Evolutionary conservation across 305 asterid genomes (phyloP), one percentile per base, ranked within the genome.

Genomic region (Andrographis paniculata): DNA sequence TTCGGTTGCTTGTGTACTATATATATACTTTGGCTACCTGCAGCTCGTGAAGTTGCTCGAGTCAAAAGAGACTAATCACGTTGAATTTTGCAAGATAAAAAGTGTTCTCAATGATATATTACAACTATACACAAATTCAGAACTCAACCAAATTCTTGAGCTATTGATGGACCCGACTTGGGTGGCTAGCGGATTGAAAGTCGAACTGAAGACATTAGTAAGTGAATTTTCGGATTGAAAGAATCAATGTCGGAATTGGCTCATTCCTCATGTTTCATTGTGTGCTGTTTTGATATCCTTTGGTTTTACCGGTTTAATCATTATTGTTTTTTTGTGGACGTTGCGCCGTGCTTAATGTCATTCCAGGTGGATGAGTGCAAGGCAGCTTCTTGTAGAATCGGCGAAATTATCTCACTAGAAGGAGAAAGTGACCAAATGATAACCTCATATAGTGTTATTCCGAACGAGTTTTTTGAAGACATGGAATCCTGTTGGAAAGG

Each of bases 41-140:
- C 91, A 91, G 99, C 85, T 91, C 10, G 96, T 87, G 79, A 91
- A 91, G 77, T 71, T 91, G 75, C 94, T 91, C 38, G 96, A 86
- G 76, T 66, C 79, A 58, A 84, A 82, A 72, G 99, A 91, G 77
- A 91, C 89, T 56, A 91, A 86, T 77, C 99, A 91, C 50, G 55
- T 91, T n/a, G 99, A 91, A 78, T 91, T 91, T 63, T 80, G 85
- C 83, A 91, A 84, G 65, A 86, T 86, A 63, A 91, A 83, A 75
- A 72, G 59, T 48, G 65, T 83, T 48, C 85, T 86, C 49, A 95
- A 83, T 64, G 94, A 91, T 45, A 62, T 84, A 62, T 55, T 79
- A 45, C 92, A 72, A 45, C 58, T 86, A 76, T 33, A 77, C 58
- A 57, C 61, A 51, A 75, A 71, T 59, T 40, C 70, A 17, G 92